A percentile compares a stretch with the other conserved stretches of the same genome.
Evolutionary conservation across 73 alveolate species (phyloP).

Genomic region (Paraurostyla sp.): DNA sequence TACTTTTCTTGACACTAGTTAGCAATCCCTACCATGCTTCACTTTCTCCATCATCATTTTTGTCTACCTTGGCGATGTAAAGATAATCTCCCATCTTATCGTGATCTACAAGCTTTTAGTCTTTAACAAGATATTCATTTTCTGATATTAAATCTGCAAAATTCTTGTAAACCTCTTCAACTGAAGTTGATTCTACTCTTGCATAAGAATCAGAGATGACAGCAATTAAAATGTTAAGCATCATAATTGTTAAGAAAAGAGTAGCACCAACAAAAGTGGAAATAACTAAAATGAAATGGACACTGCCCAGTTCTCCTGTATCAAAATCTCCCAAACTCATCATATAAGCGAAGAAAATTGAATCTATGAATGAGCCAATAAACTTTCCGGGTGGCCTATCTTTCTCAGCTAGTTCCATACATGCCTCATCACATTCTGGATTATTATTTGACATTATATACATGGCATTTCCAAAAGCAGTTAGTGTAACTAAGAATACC

Average conservation of each 20-base stretch:
- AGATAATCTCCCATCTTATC: constrained; percentile 53
- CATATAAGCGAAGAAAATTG: constrained; percentile 52
- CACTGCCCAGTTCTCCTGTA: constrained; percentile 42
- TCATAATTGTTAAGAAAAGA: constrained; percentile 62
- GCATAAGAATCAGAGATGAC: constrained; percentile 75
- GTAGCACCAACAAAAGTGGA: constrained; percentile 51
- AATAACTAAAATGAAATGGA: neutral
- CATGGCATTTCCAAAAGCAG: constrained; percentile 59
- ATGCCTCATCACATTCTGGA: constrained; percentile 21
- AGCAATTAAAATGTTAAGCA: constrained; percentile 72
- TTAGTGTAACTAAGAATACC: constrained; percentile 49
- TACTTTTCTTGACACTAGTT: neutral
- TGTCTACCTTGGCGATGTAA: constrained; percentile 23
- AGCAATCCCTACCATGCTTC: constrained; percentile 27
- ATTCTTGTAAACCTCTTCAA: constrained; percentile 59
- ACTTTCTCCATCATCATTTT: constrained; percentile 30
- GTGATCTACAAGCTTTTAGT: constrained; percentile 25
- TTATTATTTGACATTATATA: constrained; percentile 55
- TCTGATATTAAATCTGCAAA: constrained; percentile 71
- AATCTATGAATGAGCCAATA: constrained; percentile 7
- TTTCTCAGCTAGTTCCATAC: neutral
- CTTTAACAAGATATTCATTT: constrained; percentile 60
- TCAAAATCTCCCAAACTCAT: constrained; percentile 64
- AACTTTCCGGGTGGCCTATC: neutral
- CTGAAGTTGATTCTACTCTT: constrained; percentile 63